A percentile compares a stretch with the other conserved stretches of the same genome.
Conservation (phyloP, 768 basidiomycete genomes). For the Suillus sp. region DNA sequence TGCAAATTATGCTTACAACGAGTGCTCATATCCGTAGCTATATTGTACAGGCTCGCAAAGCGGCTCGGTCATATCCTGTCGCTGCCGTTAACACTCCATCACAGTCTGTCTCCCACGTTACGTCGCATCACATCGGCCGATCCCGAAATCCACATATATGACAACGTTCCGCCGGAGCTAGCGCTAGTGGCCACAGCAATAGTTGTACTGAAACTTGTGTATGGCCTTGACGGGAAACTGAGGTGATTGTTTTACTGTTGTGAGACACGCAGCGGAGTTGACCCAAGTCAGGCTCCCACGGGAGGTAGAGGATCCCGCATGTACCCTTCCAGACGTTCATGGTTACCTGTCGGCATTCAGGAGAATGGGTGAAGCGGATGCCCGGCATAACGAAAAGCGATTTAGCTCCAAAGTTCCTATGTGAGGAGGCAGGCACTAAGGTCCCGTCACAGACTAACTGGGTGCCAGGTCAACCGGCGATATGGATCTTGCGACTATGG, state of each 20-base stretch:
- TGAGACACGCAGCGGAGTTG: slow-evolving; percentile 14
- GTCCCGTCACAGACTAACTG: slow-evolving; percentile 8
- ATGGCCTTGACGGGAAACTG: slow-evolving; percentile 72
- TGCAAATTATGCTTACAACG: neutral
- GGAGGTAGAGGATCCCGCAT: slow-evolving; percentile 55
- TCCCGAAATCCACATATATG: slow-evolving; percentile 51
- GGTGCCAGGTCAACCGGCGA: slow-evolving; percentile 53
- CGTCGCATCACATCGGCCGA: slow-evolving; percentile 39
- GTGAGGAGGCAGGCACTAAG: slow-evolving; percentile 40
- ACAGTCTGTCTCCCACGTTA: slow-evolving; percentile 49
- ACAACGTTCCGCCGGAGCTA: slow-evolving; percentile 71
- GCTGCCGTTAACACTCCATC: slow-evolving; percentile 61
- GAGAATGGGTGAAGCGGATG: slow-evolving; percentile 38
- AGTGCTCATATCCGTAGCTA: slow-evolving; percentile 40
- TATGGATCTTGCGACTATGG: slow-evolving; percentile 52
- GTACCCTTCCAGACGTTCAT: slow-evolving; percentile 52
- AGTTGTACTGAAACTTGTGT: slow-evolving; percentile 80
- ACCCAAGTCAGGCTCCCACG: slow-evolving; percentile 43
- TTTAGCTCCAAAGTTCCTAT: slow-evolving; percentile 48
- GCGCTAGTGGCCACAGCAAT: slow-evolving; percentile 60
- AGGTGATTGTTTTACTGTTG: slow-evolving; percentile 45
- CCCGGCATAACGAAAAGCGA: slow-evolving; percentile 32
- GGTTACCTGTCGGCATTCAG: slow-evolving; percentile 51
- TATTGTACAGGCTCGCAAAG: slow-evolving; percentile 66
- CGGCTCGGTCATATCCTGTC: slow-evolving; percentile 55